phyloP scores from a whole-genome alignment of 1,284 basidiomycete species.

The Malassezia caprae region DNA sequence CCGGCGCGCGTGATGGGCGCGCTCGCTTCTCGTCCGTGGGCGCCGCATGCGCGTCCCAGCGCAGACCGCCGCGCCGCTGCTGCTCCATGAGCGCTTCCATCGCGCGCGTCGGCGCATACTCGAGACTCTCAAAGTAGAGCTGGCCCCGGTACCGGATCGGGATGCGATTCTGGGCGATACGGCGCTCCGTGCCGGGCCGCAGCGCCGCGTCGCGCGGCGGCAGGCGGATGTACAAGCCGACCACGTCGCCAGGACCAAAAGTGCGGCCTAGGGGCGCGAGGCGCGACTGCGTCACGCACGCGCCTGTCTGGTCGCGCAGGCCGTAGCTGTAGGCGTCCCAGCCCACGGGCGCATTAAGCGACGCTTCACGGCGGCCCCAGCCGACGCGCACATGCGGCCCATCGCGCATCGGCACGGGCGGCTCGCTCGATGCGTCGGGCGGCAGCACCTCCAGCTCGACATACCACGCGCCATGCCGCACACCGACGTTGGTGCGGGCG shows the following conservation, averaged over 20 bases:
- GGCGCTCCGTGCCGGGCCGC: constrained; percentile 20
- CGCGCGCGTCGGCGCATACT: constrained; percentile 83
- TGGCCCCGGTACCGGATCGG: constrained; percentile 92
- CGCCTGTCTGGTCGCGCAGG: constrained; percentile 77
- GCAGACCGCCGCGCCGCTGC: constrained; percentile 25
- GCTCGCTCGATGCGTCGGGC: constrained; percentile 35
- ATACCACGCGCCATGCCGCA: constrained; percentile 86
- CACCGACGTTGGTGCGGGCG: constrained; percentile 75
- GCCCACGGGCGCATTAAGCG: constrained; percentile 82
- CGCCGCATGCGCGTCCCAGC: background rate
- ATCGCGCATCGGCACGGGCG: constrained; percentile 34
- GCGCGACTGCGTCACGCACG: constrained; percentile 75
- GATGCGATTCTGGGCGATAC: constrained; percentile 37
- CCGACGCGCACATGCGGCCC: constrained; percentile 81
- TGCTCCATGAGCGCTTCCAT: constrained; percentile 61
- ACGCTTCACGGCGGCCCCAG: constrained; percentile 81
- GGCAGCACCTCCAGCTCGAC: constrained; percentile 77
- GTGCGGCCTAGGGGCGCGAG: constrained; percentile 61
- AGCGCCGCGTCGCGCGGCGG: constrained; percentile 51
- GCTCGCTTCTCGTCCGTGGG: constrained; percentile 14
- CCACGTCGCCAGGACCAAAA: constrained; percentile 72
- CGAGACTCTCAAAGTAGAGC: constrained; percentile 86
- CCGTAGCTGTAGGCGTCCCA: constrained; percentile 90
- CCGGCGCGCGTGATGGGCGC: background rate
- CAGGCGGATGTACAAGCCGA: constrained; percentile 85